A percentile compares a stretch with the other conserved stretches of the same genome.
Evolutionary conservation across 352 stramenopile genomes (phyloP).

Genomic region (Plasmopara muralis): DNA sequence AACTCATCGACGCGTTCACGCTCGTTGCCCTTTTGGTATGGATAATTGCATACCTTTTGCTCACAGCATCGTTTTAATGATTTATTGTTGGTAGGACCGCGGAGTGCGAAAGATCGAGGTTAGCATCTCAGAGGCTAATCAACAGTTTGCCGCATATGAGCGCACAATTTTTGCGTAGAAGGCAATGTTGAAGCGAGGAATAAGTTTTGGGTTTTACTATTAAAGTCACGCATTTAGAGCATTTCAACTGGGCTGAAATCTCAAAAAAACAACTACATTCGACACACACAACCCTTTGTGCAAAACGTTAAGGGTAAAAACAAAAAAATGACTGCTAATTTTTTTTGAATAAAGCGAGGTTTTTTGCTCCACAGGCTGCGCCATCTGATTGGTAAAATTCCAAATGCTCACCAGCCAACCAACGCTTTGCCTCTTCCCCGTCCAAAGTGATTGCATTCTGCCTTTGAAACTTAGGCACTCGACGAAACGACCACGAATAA

Average conservation of each 20-base stretch:
- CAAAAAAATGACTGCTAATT: too few species aligned
- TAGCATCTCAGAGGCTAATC: constrained; percentile 89
- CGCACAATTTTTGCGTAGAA: constrained; percentile 50
- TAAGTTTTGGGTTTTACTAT: not conserved
- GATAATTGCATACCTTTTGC: not conserved
- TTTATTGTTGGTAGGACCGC: constrained; percentile 36
- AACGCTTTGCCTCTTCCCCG: constrained; percentile 18
- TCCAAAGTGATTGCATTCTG: constrained; percentile 26
- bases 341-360: too few species aligned
- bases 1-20: constrained; percentile 81
- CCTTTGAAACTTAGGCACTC: constrained; percentile 16
- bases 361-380: too few species aligned
- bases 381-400: constrained; percentile 20
- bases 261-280: too few species aligned
- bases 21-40: constrained; percentile 61
- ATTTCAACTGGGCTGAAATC: too few species aligned
- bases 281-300: too few species aligned
- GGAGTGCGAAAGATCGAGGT: constrained; percentile 89
- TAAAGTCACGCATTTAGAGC: too few species aligned
- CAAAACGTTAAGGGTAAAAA: too few species aligned
- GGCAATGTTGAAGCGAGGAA: not conserved
- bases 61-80: not conserved
- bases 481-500: constrained; percentile 20
- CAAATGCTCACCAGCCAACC: constrained; percentile 19
- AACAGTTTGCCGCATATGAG: constrained; percentile 86